These are phyloP conservation scores for Raffaelea deltoideospora DNA, from an alignment of 2,329 filamentous ascomycete species.

Conservation along the genomic window DNA sequence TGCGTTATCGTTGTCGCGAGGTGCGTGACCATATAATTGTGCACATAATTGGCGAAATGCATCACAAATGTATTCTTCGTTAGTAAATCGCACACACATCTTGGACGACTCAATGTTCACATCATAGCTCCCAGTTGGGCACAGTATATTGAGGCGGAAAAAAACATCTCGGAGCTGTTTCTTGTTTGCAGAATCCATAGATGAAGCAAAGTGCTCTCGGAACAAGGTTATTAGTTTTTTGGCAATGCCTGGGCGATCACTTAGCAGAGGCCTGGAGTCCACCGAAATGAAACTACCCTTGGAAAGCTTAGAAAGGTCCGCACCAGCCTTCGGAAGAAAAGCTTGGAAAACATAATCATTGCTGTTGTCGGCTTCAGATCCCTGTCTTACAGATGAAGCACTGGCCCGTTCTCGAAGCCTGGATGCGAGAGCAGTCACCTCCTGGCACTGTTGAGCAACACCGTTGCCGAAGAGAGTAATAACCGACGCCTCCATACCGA, in stretches of 20 bases:
- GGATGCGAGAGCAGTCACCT: not conserved
- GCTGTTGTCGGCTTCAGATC: not conserved
- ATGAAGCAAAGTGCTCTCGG: constrained; percentile 29
- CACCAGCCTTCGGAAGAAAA: constrained; percentile 38
- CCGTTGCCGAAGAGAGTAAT: constrained; percentile 45
- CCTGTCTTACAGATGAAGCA: not conserved
- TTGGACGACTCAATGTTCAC: constrained; percentile 58
- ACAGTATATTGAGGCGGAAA: constrained; percentile 47
- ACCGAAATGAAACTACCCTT: constrained; percentile 50
- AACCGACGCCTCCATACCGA: constrained; percentile 37
- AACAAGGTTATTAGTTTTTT: constrained; percentile 44
- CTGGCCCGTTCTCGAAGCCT: not conserved
- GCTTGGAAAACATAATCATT: constrained; percentile 33
- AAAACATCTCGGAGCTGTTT: constrained; percentile 35
- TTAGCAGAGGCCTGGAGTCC: constrained; percentile 49
- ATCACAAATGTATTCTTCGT: constrained; percentile 30
- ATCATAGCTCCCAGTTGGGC: constrained; percentile 50
- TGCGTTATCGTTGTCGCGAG: too few species aligned
- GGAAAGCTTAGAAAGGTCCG: constrained; percentile 25
- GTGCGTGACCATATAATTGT: constrained; percentile 20
- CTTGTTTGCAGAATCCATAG: constrained; percentile 1
- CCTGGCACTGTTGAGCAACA: constrained; percentile 5
- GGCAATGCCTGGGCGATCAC: constrained; percentile 34
- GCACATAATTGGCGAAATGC: constrained; percentile 30
- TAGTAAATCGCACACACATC: constrained; percentile 52